Evolutionary conservation across 805 yeast species (phyloP).

Genomic region (Candida loeiensis): DNA sequence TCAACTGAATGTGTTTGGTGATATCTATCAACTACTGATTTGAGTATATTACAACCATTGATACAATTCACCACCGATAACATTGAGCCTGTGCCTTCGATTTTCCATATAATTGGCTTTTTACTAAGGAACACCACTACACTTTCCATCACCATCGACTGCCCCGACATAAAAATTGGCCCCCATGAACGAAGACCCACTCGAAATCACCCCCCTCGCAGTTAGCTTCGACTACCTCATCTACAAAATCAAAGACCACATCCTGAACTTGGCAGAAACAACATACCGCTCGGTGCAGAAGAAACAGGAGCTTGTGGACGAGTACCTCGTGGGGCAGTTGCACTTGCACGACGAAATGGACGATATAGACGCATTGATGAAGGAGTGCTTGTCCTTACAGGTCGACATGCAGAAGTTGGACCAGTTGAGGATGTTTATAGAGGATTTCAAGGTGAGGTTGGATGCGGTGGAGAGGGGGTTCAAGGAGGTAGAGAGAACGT

Average conservation of each 20-base stretch:
- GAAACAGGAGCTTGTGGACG: conserved; percentile 30
- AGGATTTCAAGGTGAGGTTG: conserved; percentile 20
- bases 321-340: conserved; percentile 19
- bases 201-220: conserved; percentile 57
- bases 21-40: no score
- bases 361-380: conserved; percentile 36
- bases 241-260: conserved; percentile 57
- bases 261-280: conserved; percentile 44
- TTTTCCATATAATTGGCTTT: not conserved
- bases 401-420: conserved; percentile 49
- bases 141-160: no score
- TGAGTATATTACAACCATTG: no score
- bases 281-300: conserved; percentile 27
- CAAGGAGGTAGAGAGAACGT: not conserved
- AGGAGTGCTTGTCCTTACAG: conserved; percentile 49
- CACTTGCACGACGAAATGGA: conserved; percentile 39
- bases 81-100: no score
- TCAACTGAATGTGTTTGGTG: no score
- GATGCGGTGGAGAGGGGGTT: conserved; percentile 16
- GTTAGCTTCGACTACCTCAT: conserved; percentile 62
- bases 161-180: not conserved
- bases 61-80: no score
- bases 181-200: conserved; percentile 44
- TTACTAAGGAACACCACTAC: no score
- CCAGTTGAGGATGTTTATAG: conserved; percentile 39